Percentiles rank a stretch among this genome's conserved stretches.
Evolutionary conservation across 371 early-diverging fungal species (phyloP).

Genomic region (Mucor lusitanicus): DNA sequence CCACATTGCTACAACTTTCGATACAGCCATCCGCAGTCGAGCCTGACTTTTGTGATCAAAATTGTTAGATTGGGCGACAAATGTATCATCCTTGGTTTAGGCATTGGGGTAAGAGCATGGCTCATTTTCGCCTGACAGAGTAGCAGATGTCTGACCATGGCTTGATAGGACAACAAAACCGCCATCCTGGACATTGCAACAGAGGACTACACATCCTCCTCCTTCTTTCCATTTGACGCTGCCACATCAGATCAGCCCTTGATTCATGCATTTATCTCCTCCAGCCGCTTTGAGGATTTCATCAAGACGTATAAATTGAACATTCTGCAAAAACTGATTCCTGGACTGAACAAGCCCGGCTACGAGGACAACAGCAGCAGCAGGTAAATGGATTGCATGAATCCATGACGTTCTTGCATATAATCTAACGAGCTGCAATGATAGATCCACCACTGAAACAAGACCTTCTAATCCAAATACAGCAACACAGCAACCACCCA

Average conservation of each 20-base stretch:
- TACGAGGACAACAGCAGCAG: conserved; percentile 28
- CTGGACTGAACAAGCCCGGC: conserved; percentile 53
- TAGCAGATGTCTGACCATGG: not conserved
- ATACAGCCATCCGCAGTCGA: conserved; percentile 72
- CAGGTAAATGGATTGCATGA: not conserved
- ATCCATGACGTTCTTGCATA: not conserved
- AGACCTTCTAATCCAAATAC: not conserved
- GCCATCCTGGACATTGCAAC: conserved; percentile 57
- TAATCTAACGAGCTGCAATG: not conserved
- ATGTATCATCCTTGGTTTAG: conserved; percentile 68
- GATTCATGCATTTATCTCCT: conserved; percentile 62
- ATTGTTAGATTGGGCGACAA: conserved; percentile 64
- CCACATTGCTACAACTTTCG: conserved; percentile 64
- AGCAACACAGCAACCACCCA: conserved; percentile 1
- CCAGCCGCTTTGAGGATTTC: conserved; percentile 60
- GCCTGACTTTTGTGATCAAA: conserved; percentile 72
- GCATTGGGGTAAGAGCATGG: conserved; percentile 54
- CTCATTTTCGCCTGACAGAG: too few relatives aligned
- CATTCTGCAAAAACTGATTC: conserved; percentile 70
- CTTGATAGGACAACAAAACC: conserved; percentile 60
- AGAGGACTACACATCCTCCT: conserved; percentile 57
- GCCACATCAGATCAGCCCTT: conserved; percentile 45
- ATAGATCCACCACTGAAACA: not conserved
- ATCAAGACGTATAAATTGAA: conserved; percentile 60
- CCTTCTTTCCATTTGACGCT: conserved; percentile 55